Evolutionary conservation across 371 early-diverging fungal species (phyloP), one percentile per base, ranked within the genome.

Genomic region (Actinomortierella ambigua): DNA sequence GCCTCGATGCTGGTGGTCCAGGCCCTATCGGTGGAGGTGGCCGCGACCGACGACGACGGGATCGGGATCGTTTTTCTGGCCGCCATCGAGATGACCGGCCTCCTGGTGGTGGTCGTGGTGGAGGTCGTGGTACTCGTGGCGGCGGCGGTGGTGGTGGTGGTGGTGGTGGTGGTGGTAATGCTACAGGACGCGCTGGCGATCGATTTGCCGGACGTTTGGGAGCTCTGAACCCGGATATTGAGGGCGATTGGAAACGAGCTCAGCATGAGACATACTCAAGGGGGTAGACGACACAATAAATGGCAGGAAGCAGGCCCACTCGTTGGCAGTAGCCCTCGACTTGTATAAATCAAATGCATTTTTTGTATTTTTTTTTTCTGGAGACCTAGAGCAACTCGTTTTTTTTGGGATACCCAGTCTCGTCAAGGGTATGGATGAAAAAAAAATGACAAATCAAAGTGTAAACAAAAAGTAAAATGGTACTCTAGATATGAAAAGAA

Each of bases 151-250:
- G 67, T 0, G 24, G 66, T n/a, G n/a, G 18, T 2, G 58, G 62
- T 11, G 50, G 58, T 6, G 54, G 63, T 23, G 58, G 55, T 2
- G 29, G 42, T 18, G 49, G 39, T 24, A 41, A 29, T 59, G 50
- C 50, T 42, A 58, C 54, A 11, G 40, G 47, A 24, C 50, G 59
- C 26, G 11, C 50, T 24, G 57, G 52, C 0, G 71, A 61, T 52
- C 71, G 71, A 4, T 56, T 70, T 41, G 57, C 65, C 24, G 65
- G 65, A 24, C 71, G 71, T 2, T 55, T 70, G 26, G 59, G 48
- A 6, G 11, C 48, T 1, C 22, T 48, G 8, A 20, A 24, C 22
- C 22, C 22, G 22, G 48, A 18, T 9, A 22, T 56, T 46, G 53
- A 53, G 0, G 39, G 64, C 26, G 20, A 20, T 47, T 28, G 51